These are phyloP conservation scores for Arthrobotrys sinensis DNA, from an alignment of 2,329 filamentous ascomycete genomes.

Conservation along the genomic window DNA sequence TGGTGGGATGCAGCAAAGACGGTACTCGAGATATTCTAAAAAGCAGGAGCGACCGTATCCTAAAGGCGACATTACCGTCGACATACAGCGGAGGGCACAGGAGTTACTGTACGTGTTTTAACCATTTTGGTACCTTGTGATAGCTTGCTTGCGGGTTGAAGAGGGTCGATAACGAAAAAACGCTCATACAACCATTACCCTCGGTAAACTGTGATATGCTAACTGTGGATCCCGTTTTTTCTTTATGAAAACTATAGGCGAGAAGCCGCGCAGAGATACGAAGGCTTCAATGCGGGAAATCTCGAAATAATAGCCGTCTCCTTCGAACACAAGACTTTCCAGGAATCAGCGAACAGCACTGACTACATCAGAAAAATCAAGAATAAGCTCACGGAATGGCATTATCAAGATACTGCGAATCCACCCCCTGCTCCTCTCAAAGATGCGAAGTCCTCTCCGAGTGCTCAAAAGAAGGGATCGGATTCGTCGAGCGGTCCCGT, in stretches of 20 bases:
- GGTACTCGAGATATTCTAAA: conserved; percentile 59
- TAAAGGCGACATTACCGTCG: conserved; percentile 63
- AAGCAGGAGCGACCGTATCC: conserved; percentile 62
- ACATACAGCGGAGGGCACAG: conserved; percentile 63
- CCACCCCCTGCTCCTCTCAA: conserved; percentile 53
- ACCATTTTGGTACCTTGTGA: not conserved
- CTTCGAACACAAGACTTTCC: conserved; percentile 64
- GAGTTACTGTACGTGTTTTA: conserved; percentile 61
- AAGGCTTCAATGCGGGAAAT: conserved; percentile 63
- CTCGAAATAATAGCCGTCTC: conserved; percentile 64
- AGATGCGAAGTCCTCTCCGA: conserved; percentile 52
- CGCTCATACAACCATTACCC: conserved; percentile 48
- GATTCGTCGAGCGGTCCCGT: conserved; percentile 47
- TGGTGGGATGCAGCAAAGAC: conserved; percentile 52
- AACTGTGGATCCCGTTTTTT: conserved; percentile 3
- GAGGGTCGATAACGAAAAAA: conserved; percentile 22
- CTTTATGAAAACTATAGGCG: conserved; percentile 51
- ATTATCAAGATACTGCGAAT: conserved; percentile 60
- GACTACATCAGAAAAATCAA: conserved; percentile 63
- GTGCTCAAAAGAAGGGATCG: conserved; percentile 47
- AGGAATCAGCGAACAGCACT: conserved; percentile 62
- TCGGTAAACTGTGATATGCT: conserved; percentile 27
- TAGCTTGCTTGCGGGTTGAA: conserved; percentile 14
- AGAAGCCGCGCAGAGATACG: conserved; percentile 62
- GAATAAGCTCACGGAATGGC: conserved; percentile 64